These are phyloP conservation scores for Amphibolis antarctica DNA, from an alignment of 106 monocot genomes.

Conservation along the genomic window DNA sequence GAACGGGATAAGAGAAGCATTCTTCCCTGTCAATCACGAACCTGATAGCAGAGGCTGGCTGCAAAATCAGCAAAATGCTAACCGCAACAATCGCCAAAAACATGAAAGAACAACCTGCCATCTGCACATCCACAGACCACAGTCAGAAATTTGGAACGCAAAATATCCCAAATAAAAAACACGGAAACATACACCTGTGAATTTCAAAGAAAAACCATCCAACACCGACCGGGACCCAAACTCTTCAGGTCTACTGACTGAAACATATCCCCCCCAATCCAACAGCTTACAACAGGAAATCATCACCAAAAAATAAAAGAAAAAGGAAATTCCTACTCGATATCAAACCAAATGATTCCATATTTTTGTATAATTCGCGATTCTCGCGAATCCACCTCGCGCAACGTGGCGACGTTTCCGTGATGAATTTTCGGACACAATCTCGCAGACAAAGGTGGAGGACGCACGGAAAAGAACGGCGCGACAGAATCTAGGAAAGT, in stretches of 20 bases:
- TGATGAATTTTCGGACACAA: too few species aligned
- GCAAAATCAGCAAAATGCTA: constrained; percentile 19
- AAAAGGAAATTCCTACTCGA: too few species aligned
- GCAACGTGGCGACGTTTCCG: too few species aligned
- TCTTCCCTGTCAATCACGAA: constrained; percentile 94
- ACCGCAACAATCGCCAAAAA: constrained; percentile 13
- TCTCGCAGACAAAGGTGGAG: too few species aligned
- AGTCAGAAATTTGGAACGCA: neutral
- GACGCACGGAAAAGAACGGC: too few species aligned
- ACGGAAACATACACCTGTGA: neutral
- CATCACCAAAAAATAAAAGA: too few species aligned
- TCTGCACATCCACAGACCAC: constrained; percentile 3
- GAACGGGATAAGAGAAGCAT: constrained; percentile 67
- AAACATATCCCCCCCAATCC: neutral
- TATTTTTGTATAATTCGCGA: too few species aligned
- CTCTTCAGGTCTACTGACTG: neutral
- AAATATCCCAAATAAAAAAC: neutral
- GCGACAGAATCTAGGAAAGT: too few species aligned
- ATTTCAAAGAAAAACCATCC: neutral
- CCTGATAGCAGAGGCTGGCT: constrained; percentile 38
- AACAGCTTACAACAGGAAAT: neutral
- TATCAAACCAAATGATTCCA: too few species aligned
- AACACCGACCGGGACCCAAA: neutral
- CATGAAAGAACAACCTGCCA: constrained; percentile 3
- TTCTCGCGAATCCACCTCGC: too few species aligned